These are phyloP conservation scores for Nigrospora oryzae DNA, from an alignment of 2,329 filamentous ascomycete species.

Conservation along the genomic window DNA sequence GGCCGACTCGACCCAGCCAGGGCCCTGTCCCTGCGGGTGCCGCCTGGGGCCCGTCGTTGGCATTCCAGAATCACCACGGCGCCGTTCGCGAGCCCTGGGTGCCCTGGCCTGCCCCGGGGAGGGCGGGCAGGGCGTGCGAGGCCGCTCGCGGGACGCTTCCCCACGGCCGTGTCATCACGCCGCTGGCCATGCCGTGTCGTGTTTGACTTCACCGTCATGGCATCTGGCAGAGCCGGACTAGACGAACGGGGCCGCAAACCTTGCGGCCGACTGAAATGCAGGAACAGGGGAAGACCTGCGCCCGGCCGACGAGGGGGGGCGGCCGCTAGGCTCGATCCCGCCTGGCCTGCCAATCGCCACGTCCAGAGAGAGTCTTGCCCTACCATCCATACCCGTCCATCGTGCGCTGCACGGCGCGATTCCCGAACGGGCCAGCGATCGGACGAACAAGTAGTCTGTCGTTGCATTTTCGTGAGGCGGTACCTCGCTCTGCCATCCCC, in stretches of 20 bases:
- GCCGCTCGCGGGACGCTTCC: too few species aligned
- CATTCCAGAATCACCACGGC: too few species aligned
- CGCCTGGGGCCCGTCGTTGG: slow-evolving; percentile 7
- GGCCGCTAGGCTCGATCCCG: slow-evolving; percentile 4
- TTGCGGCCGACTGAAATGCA: slow-evolving; percentile 11
- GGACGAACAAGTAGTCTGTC: slow-evolving; percentile 3
- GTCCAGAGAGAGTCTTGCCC: too few species aligned
- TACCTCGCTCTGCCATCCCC: slow-evolving; percentile 1
- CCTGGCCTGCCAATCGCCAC: slow-evolving; percentile 2
- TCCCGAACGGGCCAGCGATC: not conserved
- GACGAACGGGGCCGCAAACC: not conserved
- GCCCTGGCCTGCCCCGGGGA: too few species aligned
- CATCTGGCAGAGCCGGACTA: slow-evolving; percentile 2
- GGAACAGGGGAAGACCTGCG: slow-evolving; percentile 10
- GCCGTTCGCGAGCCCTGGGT: too few species aligned
- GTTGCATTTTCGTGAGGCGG: slow-evolving; percentile 2
- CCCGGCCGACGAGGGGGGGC: slow-evolving; percentile 1
- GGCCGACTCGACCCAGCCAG: not conserved
- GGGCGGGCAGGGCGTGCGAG: too few species aligned
- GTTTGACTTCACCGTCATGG: slow-evolving; percentile 6
- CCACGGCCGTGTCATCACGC: too few species aligned
- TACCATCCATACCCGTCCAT: too few species aligned
- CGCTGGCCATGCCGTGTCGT: too few species aligned
- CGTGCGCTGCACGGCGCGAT: too few species aligned
- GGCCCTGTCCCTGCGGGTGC: not conserved